phyloP scores from a whole-genome alignment of 495 filamentous ascomycete genomes.

The Polyplosphaeria fusca region DNA sequence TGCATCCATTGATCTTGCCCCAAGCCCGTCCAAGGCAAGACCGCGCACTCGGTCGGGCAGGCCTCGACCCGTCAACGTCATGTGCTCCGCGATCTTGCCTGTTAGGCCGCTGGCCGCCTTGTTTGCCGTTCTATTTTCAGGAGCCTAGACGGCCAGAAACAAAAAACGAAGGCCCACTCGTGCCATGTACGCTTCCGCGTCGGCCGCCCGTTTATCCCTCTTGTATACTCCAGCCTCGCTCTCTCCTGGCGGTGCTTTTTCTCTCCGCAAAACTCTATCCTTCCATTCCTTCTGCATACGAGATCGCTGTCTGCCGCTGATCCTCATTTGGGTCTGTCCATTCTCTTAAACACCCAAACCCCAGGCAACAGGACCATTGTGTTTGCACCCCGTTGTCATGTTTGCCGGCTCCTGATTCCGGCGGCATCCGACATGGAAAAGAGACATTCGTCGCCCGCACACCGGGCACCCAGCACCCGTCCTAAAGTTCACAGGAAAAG shows the following conservation, averaged over 20 bases:
- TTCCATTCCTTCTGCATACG: slow-evolving; percentile 5
- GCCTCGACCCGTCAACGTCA: slow-evolving; percentile 10
- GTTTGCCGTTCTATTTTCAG: slow-evolving; percentile 21
- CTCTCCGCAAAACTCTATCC: slow-evolving; percentile 1
- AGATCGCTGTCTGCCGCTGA: background rate
- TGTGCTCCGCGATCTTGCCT: slow-evolving; percentile 13
- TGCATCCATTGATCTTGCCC: background rate
- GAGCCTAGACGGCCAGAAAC: slow-evolving; percentile 14
- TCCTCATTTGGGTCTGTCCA: slow-evolving; percentile 24
- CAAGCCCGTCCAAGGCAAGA: slow-evolving; percentile 14
- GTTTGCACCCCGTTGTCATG: slow-evolving; percentile 15
- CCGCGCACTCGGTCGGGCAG: background rate
- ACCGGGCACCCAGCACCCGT: background rate
- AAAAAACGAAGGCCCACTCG: background rate
- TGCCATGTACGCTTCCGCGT: slow-evolving; percentile 16
- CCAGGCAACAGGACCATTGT: background rate
- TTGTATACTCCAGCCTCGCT: background rate
- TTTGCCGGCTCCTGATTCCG: slow-evolving; percentile 5
- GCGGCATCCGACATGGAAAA: slow-evolving; percentile 21
- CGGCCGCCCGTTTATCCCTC: slow-evolving; percentile 12
- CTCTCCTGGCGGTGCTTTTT: slow-evolving; percentile 1
- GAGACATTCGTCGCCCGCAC: slow-evolving; percentile 15
- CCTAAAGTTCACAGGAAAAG: slow-evolving; percentile 14
- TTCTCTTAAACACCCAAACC: slow-evolving; percentile 9
- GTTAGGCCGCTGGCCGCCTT: slow-evolving; percentile 1